phyloP scores from a whole-genome alignment of 495 filamentous ascomycete species.

The Astrocystis sublimbata region DNA sequence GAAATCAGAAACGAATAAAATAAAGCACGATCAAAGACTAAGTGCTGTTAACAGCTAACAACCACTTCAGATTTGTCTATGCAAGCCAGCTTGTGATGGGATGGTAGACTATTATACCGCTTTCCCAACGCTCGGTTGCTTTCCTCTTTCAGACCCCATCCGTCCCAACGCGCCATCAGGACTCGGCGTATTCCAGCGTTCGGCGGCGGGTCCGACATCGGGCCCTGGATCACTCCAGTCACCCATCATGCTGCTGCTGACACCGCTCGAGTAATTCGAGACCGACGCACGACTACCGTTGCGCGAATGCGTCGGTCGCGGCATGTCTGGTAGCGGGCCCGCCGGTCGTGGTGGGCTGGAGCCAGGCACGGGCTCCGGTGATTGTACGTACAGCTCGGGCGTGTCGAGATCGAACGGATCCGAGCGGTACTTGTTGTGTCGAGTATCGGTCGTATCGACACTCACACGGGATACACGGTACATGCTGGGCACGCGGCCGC shows the following conservation, averaged over 20 bases:
- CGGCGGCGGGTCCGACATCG: slow-evolving; percentile 46
- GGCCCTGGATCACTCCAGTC: slow-evolving; percentile 57
- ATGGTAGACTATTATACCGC: slow-evolving; percentile 31
- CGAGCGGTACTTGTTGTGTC: slow-evolving; percentile 57
- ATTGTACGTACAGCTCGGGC: slow-evolving; percentile 46
- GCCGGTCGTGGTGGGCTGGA: slow-evolving; percentile 13
- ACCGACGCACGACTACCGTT: slow-evolving; percentile 42
- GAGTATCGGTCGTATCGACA: slow-evolving; percentile 29
- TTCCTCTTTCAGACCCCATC: slow-evolving; percentile 6
- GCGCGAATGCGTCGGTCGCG: slow-evolving; percentile 27
- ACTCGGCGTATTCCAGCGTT: slow-evolving; percentile 33
- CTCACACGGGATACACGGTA: slow-evolving; percentile 40
- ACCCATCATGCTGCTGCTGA: slow-evolving; percentile 38
- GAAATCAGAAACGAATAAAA: not conserved
- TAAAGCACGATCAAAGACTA: too few species aligned
- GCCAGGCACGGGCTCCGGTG: slow-evolving; percentile 22
- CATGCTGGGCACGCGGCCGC: slow-evolving; percentile 24
- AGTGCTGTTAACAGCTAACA: too few species aligned
- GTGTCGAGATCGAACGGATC: slow-evolving; percentile 67
- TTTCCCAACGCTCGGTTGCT: slow-evolving; percentile 39
- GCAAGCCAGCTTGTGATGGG: too few species aligned
- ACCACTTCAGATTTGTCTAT: too few species aligned
- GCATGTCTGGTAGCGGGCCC: slow-evolving; percentile 19
- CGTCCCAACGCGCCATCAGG: slow-evolving; percentile 23
- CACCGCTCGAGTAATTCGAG: slow-evolving; percentile 51